Evolutionary conservation across 169 alveolate genomes (phyloP), one percentile per base, ranked within the genome.

Genomic region (Eimeria maxima): DNA sequence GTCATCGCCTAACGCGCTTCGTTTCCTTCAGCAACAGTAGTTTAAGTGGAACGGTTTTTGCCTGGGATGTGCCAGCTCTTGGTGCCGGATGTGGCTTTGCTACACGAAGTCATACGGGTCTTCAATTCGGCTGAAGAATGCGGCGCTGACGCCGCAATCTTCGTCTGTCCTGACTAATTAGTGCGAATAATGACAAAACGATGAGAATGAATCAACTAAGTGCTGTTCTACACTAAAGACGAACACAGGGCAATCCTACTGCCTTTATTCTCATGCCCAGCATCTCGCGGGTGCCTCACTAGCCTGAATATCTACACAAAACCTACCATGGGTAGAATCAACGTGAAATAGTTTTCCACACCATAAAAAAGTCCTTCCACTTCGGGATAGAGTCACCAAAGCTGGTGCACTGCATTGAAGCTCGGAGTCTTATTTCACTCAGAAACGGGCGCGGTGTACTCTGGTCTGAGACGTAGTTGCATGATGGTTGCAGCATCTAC

Each of bases 1-100:
- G 74, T 83, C 73, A 16, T 50, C 91, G 1, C 55, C 71, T 27
- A 83, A n/a, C 60, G 91, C 91, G 29, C 91, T 83, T 53, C 91
- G 91, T 33, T 83, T 83, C 53, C 57, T 81, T 13, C 91, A 83
- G 38, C 74, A 55, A 50, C 18, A 6, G 69, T 63, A 63, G n/a
- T 38, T 38, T 63, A 63, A 3, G 11, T 63, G n/a, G 73, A 63
- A 24, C 73, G 29, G 73, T 4, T 4, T 24, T 24, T 63, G 73
- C 5, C 14, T 63, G 73, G 73, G 73, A 24, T 63, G 42, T 24
- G 3, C n/a, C 73, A 63, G 73, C 73, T 18, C 38, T 63, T 38
- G 11, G n/a, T 63, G 73, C 11, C 73, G 18, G 73, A 24, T 63
- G 73, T 3, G 42, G 73, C 73, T 22, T 63, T 24, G 38, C 73